Base-by-base conservation (phyloP, 805 yeast genomes). In the Zygosaccharomyces bisporus region DNA sequence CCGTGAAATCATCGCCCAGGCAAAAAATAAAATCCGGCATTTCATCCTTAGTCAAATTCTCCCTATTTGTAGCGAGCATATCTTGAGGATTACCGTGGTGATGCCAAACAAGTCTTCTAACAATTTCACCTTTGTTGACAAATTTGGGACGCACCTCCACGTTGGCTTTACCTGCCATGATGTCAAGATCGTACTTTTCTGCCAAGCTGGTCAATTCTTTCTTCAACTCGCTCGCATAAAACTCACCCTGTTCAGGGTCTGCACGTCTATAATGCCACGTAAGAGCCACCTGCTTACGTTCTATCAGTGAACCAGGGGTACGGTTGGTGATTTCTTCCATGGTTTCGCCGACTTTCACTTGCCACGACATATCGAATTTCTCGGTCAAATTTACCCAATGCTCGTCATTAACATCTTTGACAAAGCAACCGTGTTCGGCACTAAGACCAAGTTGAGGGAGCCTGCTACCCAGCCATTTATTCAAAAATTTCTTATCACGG, bases 191-290 rank as follows among this genome's bases (percentile, higher is more conserved):
- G 58, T 79, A 85, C 17, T 76, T 75, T 21, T 77, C 84, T 8
- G 90, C 76, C 1, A 81, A 74, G 13, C 69, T 70, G 46, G 74
- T 69, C 50, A 93, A 67, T 48, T 82, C 83, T 17, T 80, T 73
- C 49, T 82, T 76, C 58, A 93, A 76, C 60, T 81, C 79, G 12
- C 76, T 70, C 0, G 97, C 95, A 67, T 88, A 95, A 69, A 77
- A 91, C 34, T 74, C 79, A 23, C 99, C 99, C 54, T 88, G 76
- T 49, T 85, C 96, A 0, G 98, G 98, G 56, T 90, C 99, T 1
- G 96, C 79, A 43, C 95, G 76, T 55, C 99, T 79, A 63, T 91
- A 93, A 67, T 93, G 99, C 99, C 99, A 93, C 1, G 98, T 91
- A 42, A 93, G 68, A 1, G 99, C 98, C 13, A 91, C 96, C 57